Base-by-base conservation (phyloP, 106 monocot species). In the Allium sativum region DNA sequence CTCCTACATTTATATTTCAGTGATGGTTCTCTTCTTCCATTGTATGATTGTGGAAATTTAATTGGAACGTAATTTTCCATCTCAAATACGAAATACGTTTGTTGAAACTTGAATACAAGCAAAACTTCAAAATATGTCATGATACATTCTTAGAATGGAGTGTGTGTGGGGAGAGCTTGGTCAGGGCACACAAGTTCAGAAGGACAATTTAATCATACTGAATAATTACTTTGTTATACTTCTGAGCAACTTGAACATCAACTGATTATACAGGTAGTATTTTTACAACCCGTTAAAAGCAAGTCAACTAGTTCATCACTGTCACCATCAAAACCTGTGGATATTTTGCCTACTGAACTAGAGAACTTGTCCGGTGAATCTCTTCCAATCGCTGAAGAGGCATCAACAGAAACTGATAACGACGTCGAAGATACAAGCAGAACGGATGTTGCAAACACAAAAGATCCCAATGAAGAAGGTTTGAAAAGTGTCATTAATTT, bases 401-500 rank as follows among this genome's bases (percentile, higher is more conserved):
- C n/a, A 19, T 40, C 48, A n/a, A 68, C 70, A 19, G 50, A 65
- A 56, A 72, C 46, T 22, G 59, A 59, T 46, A 59, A 69, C 42
- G 70, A 70, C 43, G 7, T 12, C 47, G 21, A n/a, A 44, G 65
- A 66, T n/a, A 71, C 72, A 58, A 66, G 66, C 48, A 63, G 48
- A 45, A 13, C 8, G 53, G 72, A 61, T 44, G 59, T 53, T 44
- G 31, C 44, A 46, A 78, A 53, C 40, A 47, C 59, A n/a, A 74
- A 80, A 57, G 85, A 82, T 57, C 50, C 82, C 58, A 65, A 42
- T 59, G 93, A 89, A 67, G 89, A 89, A 69, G 85, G 80, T 43
- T 40, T 89, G 20, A 80, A 81, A 76, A 81, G 73, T 64, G 76
- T 93, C 15, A 68, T 93, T 51, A 81, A 83, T 65, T 89, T 89